A percentile compares a stretch with the other conserved stretches of the same genome.
phyloP scores from a whole-genome alignment of 2,329 filamentous ascomycete species.

The Aspergillus udagawae region DNA sequence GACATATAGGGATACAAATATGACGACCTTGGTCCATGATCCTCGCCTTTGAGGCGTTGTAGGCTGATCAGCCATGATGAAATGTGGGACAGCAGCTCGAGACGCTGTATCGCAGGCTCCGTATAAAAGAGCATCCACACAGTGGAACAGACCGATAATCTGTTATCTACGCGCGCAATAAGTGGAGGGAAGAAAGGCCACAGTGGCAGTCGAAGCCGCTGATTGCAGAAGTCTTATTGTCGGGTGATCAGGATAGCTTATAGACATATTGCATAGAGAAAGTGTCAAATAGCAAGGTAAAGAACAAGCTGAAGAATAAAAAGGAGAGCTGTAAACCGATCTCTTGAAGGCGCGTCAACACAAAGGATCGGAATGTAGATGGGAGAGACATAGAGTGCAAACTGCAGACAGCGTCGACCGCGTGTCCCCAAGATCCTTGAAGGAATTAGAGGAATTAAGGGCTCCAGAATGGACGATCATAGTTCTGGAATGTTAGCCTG shows the following conservation, averaged over 20 bases:
- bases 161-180: background rate
- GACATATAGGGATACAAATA: conserved; percentile 34
- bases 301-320: conserved; percentile 5
- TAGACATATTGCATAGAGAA: conserved; percentile 3
- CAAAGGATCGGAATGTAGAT: conserved; percentile 17
- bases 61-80: conserved; percentile 8
- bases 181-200: background rate
- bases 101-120: background rate
- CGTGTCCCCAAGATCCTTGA: background rate
- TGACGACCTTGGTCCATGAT: conserved; percentile 33
- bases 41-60: conserved; percentile 22
- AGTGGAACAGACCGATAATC: background rate
- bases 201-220: background rate
- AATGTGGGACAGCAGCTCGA: background rate
- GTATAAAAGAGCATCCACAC: background rate
- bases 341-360: conserved; percentile 16
- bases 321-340: conserved; percentile 3
- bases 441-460: background rate
- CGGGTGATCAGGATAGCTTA: background rate
- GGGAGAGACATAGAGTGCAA: conserved; percentile 5
- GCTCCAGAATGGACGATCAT: background rate
- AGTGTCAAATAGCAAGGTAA: background rate
- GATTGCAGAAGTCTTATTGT: background rate
- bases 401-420: background rate
- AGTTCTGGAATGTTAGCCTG: background rate